Evolutionary conservation across 129 eudicot genomes (phyloP).

Genomic region (Flaveria bidentis): DNA sequence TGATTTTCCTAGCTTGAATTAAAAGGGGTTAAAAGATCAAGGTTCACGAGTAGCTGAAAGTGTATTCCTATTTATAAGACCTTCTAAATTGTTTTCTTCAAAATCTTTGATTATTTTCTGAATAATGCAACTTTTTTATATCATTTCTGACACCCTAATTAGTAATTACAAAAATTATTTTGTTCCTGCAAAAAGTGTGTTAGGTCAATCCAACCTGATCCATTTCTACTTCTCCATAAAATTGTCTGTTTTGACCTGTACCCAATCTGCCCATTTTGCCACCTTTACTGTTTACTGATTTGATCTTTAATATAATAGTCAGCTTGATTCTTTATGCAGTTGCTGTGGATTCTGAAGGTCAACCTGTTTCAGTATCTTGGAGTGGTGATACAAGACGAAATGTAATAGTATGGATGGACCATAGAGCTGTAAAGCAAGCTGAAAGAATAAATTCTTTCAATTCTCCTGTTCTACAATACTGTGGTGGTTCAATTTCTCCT

Average conservation of each 20-base stretch:
- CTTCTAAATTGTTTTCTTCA: neutral
- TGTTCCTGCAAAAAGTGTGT: neutral
- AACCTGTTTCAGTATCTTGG: constrained; percentile 95
- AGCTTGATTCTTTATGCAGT: constrained; percentile 53
- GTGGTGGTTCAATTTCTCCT: constrained; percentile 97
- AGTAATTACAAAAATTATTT: neutral
- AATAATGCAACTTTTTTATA: neutral
- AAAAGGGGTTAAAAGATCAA: neutral
- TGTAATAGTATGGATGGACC: constrained; percentile 99
- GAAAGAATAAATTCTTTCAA: constrained; percentile 86
- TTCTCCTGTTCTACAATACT: constrained; percentile 91
- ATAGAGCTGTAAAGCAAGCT: constrained; percentile 97
- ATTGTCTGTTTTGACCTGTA: neutral
- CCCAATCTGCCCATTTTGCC: neutral
- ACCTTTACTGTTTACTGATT: constrained; percentile 12
- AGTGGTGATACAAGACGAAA: constrained; percentile 95
- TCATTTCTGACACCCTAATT: neutral
- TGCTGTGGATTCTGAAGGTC: constrained; percentile 92
- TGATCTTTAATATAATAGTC: neutral
- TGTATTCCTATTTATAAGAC: neutral
- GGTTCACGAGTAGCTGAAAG: neutral
- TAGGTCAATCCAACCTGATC: too few relatives aligned
- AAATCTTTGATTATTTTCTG: neutral
- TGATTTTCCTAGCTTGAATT: neutral
- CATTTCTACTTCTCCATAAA: neutral